phyloP scores from a whole-genome alignment of 805 yeast genomes.

The Candida krabiensis region DNA sequence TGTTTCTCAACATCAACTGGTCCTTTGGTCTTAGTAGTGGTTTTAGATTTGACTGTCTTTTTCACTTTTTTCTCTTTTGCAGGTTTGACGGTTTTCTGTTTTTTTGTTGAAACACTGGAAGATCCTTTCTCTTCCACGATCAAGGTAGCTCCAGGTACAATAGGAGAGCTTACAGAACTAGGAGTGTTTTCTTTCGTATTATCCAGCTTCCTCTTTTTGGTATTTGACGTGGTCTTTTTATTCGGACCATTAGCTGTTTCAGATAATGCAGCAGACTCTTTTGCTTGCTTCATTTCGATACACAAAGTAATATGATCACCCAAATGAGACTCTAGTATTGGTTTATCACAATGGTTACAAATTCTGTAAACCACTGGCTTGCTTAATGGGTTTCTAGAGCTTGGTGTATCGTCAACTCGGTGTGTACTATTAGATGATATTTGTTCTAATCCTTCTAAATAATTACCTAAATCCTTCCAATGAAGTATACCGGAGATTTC shows the following conservation, averaged over 20 bases:
- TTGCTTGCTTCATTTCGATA: constrained; percentile 31
- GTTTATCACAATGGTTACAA: constrained; percentile 48
- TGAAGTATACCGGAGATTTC: constrained; percentile 24
- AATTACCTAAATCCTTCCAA: constrained; percentile 39
- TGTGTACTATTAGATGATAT: constrained; percentile 13
- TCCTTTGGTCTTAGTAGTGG: constrained; percentile 62
- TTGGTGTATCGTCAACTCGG: constrained; percentile 4
- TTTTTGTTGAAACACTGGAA: constrained; percentile 11
- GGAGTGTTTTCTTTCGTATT: constrained; percentile 28
- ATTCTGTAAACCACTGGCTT: constrained; percentile 43
- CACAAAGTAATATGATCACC: constrained; percentile 42
- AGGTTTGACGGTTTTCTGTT: constrained; percentile 19
- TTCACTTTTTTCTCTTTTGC: constrained; percentile 35
- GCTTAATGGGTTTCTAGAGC: constrained; percentile 35
- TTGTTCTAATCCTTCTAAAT: constrained; percentile 30
- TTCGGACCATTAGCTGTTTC: constrained; percentile 7
- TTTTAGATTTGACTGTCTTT: constrained; percentile 35
- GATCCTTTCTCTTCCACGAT: constrained; percentile 8
- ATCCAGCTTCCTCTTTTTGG: constrained; percentile 27
- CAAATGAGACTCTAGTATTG: constrained; percentile 39
- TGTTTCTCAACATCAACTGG: constrained; percentile 91
- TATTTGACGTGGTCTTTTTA: constrained; percentile 19
- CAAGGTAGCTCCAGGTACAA: constrained; percentile 1
- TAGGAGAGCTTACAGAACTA: constrained; percentile 23
- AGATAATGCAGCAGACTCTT: constrained; percentile 8